Conservation (phyloP, 345 rosid species). For the Bruguiera gymnorhiza region DNA sequence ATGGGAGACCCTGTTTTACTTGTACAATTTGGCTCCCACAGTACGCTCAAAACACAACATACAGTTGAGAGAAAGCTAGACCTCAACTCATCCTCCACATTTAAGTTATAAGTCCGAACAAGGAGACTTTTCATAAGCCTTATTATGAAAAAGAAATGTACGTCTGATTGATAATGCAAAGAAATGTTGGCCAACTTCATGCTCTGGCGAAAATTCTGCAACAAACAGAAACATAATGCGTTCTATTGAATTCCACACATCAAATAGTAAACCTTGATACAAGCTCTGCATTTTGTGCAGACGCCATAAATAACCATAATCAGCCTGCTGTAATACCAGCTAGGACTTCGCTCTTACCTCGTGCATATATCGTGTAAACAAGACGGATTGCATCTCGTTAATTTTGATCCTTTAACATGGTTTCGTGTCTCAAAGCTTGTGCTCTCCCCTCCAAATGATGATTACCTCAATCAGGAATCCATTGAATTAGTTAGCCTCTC, state of each 20-base stretch:
- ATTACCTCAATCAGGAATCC: no score
- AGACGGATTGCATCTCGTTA: constrained; percentile 69
- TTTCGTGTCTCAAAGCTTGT: neutral
- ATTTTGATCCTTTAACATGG: no score
- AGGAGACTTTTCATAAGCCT: neutral
- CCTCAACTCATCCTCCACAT: neutral
- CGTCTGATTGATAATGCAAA: constrained; percentile 1
- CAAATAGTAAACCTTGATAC: constrained; percentile 8
- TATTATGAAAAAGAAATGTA: neutral
- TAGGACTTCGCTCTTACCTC: constrained; percentile 83
- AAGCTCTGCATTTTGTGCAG: constrained; percentile 3
- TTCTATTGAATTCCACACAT: constrained; percentile 15
- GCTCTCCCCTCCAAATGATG: neutral
- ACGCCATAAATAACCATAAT: constrained; percentile 17
- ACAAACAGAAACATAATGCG: constrained; percentile 23
- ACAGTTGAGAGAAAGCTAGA: neutral
- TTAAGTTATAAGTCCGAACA: neutral
- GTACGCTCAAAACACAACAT: neutral
- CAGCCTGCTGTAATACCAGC: constrained; percentile 85
- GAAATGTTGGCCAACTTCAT: constrained; percentile 4
- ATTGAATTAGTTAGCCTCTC: no score
- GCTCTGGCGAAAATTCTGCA: constrained; percentile 13
- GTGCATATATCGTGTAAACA: constrained; percentile 84
- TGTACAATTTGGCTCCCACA: no score
- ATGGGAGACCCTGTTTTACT: neutral